Conservation (phyloP, 2,329 filamentous ascomycete genomes). For the Teratosphaeria zuluensis region DNA sequence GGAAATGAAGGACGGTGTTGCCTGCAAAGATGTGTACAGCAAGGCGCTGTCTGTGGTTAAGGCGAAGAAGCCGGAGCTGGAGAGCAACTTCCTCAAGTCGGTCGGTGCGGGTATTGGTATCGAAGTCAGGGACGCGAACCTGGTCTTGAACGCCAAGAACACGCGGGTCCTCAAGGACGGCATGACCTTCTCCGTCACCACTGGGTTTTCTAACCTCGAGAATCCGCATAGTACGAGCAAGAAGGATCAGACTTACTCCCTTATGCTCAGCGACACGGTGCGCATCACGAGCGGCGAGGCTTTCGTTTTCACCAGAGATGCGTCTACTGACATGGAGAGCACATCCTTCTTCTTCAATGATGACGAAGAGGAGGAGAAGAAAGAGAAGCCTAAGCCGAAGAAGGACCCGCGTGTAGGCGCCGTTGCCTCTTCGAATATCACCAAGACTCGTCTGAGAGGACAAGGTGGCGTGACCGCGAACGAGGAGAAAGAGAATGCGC, state of each 20-base stretch:
- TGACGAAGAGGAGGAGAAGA: slow-evolving; percentile 78
- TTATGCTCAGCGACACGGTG: slow-evolving; percentile 87
- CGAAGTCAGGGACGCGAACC: slow-evolving; percentile 74
- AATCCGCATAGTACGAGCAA: slow-evolving; percentile 84
- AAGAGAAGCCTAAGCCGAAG: slow-evolving; percentile 76
- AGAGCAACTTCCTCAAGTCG: slow-evolving; percentile 89
- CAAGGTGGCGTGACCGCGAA: slow-evolving; percentile 82
- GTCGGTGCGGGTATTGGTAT: slow-evolving; percentile 89
- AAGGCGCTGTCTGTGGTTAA: slow-evolving; percentile 75
- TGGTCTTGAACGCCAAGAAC: slow-evolving; percentile 83
- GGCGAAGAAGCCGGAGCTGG: slow-evolving; percentile 86
- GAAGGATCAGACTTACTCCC: slow-evolving; percentile 69
- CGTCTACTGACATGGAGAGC: slow-evolving; percentile 80
- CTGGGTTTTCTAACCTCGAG: slow-evolving; percentile 80
- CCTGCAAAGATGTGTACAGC: slow-evolving; percentile 81
- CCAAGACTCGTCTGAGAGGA: slow-evolving; percentile 81
- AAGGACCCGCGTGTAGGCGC: slow-evolving; percentile 73
- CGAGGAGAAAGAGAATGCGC: slow-evolving; percentile 78
- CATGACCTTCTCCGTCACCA: slow-evolving; percentile 89
- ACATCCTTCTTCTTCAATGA: slow-evolving; percentile 99
- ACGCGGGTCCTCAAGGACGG: slow-evolving; percentile 76
- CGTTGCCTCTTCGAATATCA: slow-evolving; percentile 90
- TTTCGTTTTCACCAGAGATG: slow-evolving; percentile 87
- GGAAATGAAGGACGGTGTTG: slow-evolving; percentile 75
- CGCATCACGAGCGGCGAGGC: slow-evolving; percentile 75